A percentile compares a stretch with the other conserved stretches of the same genome.
Evolutionary conservation across 148 eudicot genomes (phyloP).

Genomic region (Agrostemma githago): DNA sequence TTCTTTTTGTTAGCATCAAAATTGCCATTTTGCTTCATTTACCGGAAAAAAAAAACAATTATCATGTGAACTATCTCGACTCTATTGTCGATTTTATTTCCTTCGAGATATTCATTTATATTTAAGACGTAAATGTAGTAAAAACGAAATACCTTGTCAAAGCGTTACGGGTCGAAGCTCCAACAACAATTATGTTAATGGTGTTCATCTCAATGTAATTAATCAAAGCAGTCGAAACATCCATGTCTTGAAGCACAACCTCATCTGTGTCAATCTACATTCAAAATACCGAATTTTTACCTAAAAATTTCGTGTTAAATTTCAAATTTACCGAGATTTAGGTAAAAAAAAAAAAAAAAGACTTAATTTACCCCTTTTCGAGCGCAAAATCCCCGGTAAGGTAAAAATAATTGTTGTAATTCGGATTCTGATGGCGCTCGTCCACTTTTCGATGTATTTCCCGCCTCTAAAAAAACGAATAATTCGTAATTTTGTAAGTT

Average conservation of each 20-base stretch:
- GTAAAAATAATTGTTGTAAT: slow-evolving; percentile 59
- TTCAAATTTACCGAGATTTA: background rate
- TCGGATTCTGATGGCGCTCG: slow-evolving; percentile 42
- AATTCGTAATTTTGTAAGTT: too few relatives aligned
- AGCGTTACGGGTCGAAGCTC: slow-evolving; percentile 55
- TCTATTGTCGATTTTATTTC: too few relatives aligned
- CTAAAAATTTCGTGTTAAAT: background rate
- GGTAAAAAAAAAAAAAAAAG: background rate
- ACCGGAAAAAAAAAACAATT: too few relatives aligned
- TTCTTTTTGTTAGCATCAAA: too few relatives aligned
- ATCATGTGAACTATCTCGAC: too few relatives aligned
- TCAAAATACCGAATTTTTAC: background rate
- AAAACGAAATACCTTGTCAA: slow-evolving; percentile 33
- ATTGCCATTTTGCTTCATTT: too few relatives aligned
- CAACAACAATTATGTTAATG: slow-evolving; percentile 47
- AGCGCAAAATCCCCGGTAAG: slow-evolving; percentile 70
- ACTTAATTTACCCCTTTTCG: slow-evolving; percentile 63
- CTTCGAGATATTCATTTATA: background rate
- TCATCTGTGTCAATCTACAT: slow-evolving; percentile 52
- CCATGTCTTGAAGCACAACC: slow-evolving; percentile 55
- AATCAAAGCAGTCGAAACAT: slow-evolving; percentile 44
- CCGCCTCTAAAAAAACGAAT: slow-evolving; percentile 27
- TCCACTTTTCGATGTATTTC: slow-evolving; percentile 27
- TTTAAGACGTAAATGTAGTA: background rate
- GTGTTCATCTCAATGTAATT: slow-evolving; percentile 34